Evolutionary conservation across 1,284 basidiomycete genomes (phyloP).

Genomic region (Sanghuangporus sanghuang): DNA sequence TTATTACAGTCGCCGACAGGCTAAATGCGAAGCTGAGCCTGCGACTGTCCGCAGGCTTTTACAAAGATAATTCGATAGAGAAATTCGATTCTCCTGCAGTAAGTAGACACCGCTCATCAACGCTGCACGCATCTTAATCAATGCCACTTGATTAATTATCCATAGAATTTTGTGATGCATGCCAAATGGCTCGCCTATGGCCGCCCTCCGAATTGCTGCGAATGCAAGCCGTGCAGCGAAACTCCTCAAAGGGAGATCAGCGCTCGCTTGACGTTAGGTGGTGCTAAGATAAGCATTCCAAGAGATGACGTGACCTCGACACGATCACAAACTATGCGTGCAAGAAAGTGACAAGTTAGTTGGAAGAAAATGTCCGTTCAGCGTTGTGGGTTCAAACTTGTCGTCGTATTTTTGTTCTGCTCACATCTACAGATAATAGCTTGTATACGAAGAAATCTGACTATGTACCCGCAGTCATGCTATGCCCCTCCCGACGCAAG

Average conservation of each 20-base stretch:
- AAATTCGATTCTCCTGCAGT: not conserved
- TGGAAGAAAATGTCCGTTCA: too few species aligned
- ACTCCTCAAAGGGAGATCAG: not conserved
- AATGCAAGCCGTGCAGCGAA: not conserved
- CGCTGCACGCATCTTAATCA: too few species aligned
- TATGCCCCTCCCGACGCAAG: too few species aligned
- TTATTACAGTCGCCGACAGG: not conserved
- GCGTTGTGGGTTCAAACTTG: too few species aligned
- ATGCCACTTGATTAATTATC: not conserved
- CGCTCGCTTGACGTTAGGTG: not conserved
- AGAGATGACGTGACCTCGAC: not conserved
- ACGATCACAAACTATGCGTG: not conserved
- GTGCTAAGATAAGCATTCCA: not conserved
- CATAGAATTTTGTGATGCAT: conserved; percentile 5
- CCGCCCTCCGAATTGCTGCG: not conserved
- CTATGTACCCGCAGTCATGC: too few species aligned
- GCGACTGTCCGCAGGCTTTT: not conserved
- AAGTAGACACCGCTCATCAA: not conserved
- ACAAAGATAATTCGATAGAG: not conserved
- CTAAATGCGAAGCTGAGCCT: not conserved
- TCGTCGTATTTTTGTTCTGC: too few species aligned
- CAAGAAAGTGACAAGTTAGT: not conserved
- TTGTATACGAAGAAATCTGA: too few species aligned
- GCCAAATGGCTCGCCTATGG: conserved; percentile 11
- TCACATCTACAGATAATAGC: too few species aligned